Evolutionary conservation across 2,329 filamentous ascomycete genomes (phyloP).

Genomic region (Colletotrichum falcatum): DNA sequence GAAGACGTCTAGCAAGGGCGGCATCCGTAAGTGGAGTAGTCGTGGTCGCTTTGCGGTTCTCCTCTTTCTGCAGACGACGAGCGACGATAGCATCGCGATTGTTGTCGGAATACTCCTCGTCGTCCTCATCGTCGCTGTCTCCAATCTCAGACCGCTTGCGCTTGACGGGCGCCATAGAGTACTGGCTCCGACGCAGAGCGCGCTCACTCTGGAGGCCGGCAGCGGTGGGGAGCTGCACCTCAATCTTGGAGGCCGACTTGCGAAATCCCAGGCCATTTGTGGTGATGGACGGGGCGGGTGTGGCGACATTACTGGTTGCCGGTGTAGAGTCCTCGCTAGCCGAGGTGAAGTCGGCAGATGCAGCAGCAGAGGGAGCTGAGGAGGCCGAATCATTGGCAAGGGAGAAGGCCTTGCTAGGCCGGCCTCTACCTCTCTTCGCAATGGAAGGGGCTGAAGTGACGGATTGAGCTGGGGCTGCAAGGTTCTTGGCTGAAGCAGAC

Average conservation of each 20-base stretch:
- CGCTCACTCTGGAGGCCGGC: conserved; percentile 56
- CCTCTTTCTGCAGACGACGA: conserved; percentile 51
- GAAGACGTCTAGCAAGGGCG: conserved; percentile 50
- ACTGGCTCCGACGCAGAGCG: conserved; percentile 62
- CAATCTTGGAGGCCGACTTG: conserved; percentile 47
- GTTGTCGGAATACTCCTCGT: conserved; percentile 47
- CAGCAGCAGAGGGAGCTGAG: conserved; percentile 51
- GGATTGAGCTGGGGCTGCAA: conserved; percentile 7
- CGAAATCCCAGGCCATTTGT: conserved; percentile 41
- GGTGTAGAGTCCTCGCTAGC: conserved; percentile 58
- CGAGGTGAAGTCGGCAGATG: conserved; percentile 49
- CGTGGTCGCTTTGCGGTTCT: conserved; percentile 43
- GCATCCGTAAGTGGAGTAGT: conserved; percentile 44
- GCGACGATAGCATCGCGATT: conserved; percentile 49
- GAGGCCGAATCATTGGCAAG: conserved; percentile 49
- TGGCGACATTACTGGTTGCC: conserved; percentile 56
- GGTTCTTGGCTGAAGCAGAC: conserved; percentile 38
- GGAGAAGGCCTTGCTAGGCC: conserved; percentile 46
- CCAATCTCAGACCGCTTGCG: conserved; percentile 58
- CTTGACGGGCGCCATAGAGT: conserved; percentile 57
- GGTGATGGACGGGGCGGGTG: conserved; percentile 49
- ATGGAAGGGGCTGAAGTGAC: conserved; percentile 15
- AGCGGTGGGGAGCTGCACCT: conserved; percentile 50
- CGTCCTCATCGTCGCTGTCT: conserved; percentile 57
- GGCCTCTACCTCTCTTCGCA: conserved; percentile 47